These are phyloP conservation scores for Boletus subcaerulescens DNA, from an alignment of 768 basidiomycete species.

Conservation along the genomic window DNA sequence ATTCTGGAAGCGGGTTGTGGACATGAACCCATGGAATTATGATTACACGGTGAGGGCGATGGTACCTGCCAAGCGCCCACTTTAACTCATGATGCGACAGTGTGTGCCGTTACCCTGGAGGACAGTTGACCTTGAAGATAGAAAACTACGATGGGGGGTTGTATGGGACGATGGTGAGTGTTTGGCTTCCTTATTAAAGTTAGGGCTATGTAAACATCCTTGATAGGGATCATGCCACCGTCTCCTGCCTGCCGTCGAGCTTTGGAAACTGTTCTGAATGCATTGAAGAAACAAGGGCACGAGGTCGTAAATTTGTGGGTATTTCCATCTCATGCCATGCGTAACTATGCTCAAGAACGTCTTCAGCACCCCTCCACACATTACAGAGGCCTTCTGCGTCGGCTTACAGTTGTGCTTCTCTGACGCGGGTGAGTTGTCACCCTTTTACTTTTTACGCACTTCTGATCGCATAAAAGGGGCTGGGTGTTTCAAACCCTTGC, in stretches of 20 bases:
- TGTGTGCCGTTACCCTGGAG: conserved; percentile 45
- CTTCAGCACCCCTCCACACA: conserved; percentile 43
- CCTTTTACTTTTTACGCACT: not conserved
- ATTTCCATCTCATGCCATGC: not conserved
- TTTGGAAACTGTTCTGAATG: conserved; percentile 32
- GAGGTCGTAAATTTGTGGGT: conserved; percentile 40
- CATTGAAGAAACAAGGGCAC: conserved; percentile 37
- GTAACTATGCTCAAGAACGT: not conserved
- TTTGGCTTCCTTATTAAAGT: not conserved
- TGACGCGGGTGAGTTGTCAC: conserved; percentile 44
- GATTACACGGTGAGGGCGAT: conserved; percentile 37
- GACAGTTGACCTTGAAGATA: conserved; percentile 29
- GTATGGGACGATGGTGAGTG: conserved; percentile 41
- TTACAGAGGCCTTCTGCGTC: conserved; percentile 47
- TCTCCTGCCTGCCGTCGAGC: conserved; percentile 42
- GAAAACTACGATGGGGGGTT: conserved; percentile 40
- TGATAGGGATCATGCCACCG: conserved; percentile 35
- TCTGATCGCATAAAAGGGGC: conserved; percentile 33
- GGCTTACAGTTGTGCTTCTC: conserved; percentile 56
- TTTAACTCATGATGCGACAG: conserved; percentile 20
- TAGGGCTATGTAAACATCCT: not conserved
- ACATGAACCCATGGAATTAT: conserved; percentile 42
- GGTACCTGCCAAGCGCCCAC: not conserved
- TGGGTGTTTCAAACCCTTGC: conserved; percentile 38
- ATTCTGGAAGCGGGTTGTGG: conserved; percentile 42